Conservation (phyloP, 2,329 filamentous ascomycete genomes). For the Neodidymelliopsis sp. region DNA sequence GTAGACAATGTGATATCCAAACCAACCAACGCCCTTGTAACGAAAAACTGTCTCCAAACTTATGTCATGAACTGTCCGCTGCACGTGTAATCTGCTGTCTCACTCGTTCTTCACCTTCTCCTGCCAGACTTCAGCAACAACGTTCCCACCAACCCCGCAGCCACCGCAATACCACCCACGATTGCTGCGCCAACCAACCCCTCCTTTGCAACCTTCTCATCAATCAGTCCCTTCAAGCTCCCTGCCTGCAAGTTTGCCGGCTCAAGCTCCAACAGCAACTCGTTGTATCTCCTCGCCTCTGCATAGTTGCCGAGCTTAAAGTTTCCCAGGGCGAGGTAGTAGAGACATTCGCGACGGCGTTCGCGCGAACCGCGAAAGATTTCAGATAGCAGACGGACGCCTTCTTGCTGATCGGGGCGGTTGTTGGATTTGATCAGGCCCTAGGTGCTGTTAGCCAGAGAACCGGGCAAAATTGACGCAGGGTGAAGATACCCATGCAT, state of each 20-base stretch:
- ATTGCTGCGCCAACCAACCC: slow-evolving; percentile 94
- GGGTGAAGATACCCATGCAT: slow-evolving; percentile 79
- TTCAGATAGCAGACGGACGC: slow-evolving; percentile 90
- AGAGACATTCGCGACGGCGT: slow-evolving; percentile 94
- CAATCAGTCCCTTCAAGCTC: slow-evolving; percentile 85
- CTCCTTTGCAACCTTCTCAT: slow-evolving; percentile 95
- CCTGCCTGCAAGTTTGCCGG: slow-evolving; percentile 88
- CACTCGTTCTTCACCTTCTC: slow-evolving; percentile 21
- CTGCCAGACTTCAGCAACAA: slow-evolving; percentile 78
- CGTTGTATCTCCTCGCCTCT: slow-evolving; percentile 93
- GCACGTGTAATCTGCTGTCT: background rate
- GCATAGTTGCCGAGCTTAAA: slow-evolving; percentile 98
- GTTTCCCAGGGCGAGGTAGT: slow-evolving; percentile 96
- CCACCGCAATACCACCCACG: slow-evolving; percentile 89
- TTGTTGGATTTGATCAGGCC: slow-evolving; percentile 92
- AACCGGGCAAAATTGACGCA: background rate
- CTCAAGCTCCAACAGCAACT: slow-evolving; percentile 88
- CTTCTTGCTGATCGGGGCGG: slow-evolving; percentile 89
- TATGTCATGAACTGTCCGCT: background rate
- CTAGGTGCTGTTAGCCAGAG: slow-evolving; percentile 55
- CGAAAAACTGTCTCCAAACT: background rate
- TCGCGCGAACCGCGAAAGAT: slow-evolving; percentile 96
- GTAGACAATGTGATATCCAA: slow-evolving; percentile 22
- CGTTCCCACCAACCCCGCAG: slow-evolving; percentile 90
- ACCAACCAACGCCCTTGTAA: slow-evolving; percentile 39